Evolutionary conservation across 805 yeast genomes (phyloP), one percentile per base, ranked within the genome.

Genomic region (Wickerhamomyces canadensis): DNA sequence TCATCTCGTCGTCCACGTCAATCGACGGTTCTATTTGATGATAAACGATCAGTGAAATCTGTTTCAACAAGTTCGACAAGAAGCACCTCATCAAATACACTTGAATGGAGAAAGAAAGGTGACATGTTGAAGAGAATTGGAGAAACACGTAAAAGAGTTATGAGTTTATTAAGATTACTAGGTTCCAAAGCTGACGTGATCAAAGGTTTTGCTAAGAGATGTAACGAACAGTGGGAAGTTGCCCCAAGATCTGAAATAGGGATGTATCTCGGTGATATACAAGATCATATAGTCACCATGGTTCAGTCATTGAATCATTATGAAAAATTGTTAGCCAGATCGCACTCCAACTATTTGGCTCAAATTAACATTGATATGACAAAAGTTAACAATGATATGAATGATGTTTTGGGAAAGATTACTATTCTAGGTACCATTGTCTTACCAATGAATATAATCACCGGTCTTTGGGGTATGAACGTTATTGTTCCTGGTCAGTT

Each of bases 381-480:
- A 9, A 81, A 81, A 57, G 96, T 89, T 12, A 93, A 89, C 62
- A 93, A 93, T 53, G 97, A 91, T 51, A 91, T 94, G 77, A 93
- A 93, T 59, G 98, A 93, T 57, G 95, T 89, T 2, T 71, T 91
- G 53, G 95, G 97, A 10, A 87, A 89, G 57, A 86, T 91, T 38
- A 86, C 98, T 4, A 81, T 89, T 29, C 63, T 91, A 44, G 98
- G 98, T 72, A 87, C 98, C 0, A 86, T 93, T 38, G 96, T 93
- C 16, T 66, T 93, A 41, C 98, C 98, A 4, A 76, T 93, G 75
- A 93, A 93, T 56, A 86, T 93, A 38, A 82, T 93, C 17, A 93
- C 98, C 0, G 98, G 98, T 16, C 64, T 93, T 33, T 93, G 98
- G 98, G 98, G 98, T 39, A 93, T 93, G 98, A 93, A 93, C 64